Base-by-base conservation (phyloP, 257 asterid genomes). In the Rehmannia glutinosa region DNA sequence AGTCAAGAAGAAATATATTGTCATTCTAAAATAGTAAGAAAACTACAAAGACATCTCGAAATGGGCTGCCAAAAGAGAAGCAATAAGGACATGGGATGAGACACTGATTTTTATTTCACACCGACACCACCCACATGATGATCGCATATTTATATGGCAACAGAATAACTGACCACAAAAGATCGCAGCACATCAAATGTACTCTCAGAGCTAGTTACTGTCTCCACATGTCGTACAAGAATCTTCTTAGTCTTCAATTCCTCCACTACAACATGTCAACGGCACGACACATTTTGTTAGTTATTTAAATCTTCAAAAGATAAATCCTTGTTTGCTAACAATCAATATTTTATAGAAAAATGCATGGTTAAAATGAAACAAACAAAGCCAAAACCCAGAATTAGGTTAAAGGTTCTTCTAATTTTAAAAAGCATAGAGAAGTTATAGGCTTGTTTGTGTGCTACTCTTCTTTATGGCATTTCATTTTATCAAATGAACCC, bases 221-320 rank as follows among this genome's bases (percentile, higher is more conserved):
- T 90, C 85, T 93, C 96, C 74, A 90, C 89, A 54, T 81, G 96
- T 9, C 62, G 93, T 53, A 93, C 95, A 73, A 93, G 79, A 35
- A 93, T 64, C 86, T 93, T 93, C 73, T 68, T 82, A 57, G 80
- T 69, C 80, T 71, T 84, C 65, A 64, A 72, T 78, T 79, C 94
- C 74, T 82, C 89, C 19, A 66, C 97, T 86, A 78, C 19, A 70
- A 73, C 58, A 67, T 62, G 53, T 47, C 60, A 72, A 49, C 66
- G 27, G 65, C 66, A 43, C 12, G 24, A 68, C 17, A 17, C 21
- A 24, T 49, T n/a, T 9, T 36, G 12, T 21, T 25, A 24, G 21
- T 33, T 28, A 8, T 32, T 70, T 36, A 61, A 21, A 20, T n/a
- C 1, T 13, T 10, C 10, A 9, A 12, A 24, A 51, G 54, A 41